Evolutionary conservation across 352 stramenopile genomes (phyloP), one percentile per base, ranked within the genome.

Genomic region (Globisporangium barbulae): DNA sequence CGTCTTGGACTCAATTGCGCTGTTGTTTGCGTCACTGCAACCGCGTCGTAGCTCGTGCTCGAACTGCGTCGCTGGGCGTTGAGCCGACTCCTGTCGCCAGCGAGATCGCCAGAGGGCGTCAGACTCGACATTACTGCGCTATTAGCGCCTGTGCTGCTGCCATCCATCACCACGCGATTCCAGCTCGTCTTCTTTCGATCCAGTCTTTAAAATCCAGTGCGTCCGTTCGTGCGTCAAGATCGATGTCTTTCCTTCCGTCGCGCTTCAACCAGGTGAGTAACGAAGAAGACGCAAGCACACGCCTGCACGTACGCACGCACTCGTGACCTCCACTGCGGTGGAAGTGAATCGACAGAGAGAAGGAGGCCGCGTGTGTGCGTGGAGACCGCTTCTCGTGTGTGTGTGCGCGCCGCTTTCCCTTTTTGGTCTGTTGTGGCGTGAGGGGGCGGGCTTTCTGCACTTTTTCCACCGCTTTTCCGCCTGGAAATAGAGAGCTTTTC

Each of bases 391-490:
- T 41, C 35, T 47, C 41, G 39, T 44, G 15, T n/a, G 15, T 15
- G 41, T 41, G 35, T 15, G 41, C 47, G 21, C 9, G 21, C 47
- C 47, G 49, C 49, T 55, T 53, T 53, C 47, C 47, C 47, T 41
- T 53, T 53, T n/a, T 52, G 21, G 42, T 13, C 39, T 44, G 39
- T 28, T 28, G 25, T 28, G 35, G 35, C 35, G 35, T 41, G 35
- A 41, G 35, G 35, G 41, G 13, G 15, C 15, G 41, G 41, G 15
- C 56, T 80, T 76, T 80, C 73, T 69, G 68, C 58, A 62, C 70
- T 55, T 78, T 80, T 81, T 78, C 67, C 58, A 22, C 49, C 49
- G 64, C 47, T 78, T 80, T 81, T 78, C 67, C 44, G 49, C 49
- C 49, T 55, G 28, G 49, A 55, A 55, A 55, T 55, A 55, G 49